Conservation (phyloP, 208 protist species). For the Leishmania gerbilli region DNA sequence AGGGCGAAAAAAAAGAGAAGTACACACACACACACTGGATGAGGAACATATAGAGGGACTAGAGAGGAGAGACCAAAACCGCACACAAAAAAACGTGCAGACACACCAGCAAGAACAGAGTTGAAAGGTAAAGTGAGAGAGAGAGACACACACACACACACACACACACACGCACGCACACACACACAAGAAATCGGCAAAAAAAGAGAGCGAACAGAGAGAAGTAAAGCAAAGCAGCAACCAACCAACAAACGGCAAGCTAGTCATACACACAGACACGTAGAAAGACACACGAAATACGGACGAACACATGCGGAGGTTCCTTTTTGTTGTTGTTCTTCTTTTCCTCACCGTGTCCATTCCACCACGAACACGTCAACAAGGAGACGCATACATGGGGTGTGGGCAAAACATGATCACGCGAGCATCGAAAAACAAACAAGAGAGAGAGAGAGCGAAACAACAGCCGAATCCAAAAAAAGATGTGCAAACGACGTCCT, state of each 20-base stretch:
- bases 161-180: too few species aligned
- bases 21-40: neutral
- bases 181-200: too few species aligned
- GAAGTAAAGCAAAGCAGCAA: conserved; percentile 9
- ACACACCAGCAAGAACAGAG: neutral
- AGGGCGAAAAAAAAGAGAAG: neutral
- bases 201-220: neutral
- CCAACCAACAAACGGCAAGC: neutral
- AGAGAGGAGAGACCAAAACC: neutral
- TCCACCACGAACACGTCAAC: neutral
- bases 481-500: neutral
- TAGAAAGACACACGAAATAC: neutral
- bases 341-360: neutral
- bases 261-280: neutral
- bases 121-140: conserved; percentile 8
- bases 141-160: neutral
- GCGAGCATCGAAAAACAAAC: too few species aligned
- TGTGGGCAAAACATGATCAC: too few species aligned
- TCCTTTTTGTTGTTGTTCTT: neutral
- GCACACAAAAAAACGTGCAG: neutral
- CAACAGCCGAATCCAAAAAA: neutral
- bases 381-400: neutral
- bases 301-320: too few species aligned
- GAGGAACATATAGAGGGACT: conserved; percentile 4
- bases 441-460: neutral